Conservation (phyloP, 2,329 filamentous ascomycete genomes). For the Emericellopsis cladophorae region DNA sequence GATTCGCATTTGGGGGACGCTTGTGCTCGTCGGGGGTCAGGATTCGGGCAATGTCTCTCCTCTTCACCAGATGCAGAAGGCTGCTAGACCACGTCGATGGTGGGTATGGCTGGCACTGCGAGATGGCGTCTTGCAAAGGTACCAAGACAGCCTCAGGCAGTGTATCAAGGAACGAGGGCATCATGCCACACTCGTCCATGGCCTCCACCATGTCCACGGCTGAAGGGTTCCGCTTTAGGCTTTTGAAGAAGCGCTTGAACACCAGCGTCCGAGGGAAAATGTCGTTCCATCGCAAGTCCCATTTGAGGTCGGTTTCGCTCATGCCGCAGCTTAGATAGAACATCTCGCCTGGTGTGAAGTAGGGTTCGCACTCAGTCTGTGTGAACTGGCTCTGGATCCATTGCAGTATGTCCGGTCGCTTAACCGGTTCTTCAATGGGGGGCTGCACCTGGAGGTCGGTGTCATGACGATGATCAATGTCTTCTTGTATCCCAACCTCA, state of each 20-base stretch:
- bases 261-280: conserved; percentile 56
- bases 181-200: conserved; percentile 60
- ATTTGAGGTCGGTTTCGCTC: conserved; percentile 18
- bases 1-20: conserved; percentile 12
- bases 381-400: conserved; percentile 40
- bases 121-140: conserved; percentile 71
- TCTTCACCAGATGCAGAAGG: conserved; percentile 63
- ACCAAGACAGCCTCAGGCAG: conserved; percentile 75
- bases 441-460: conserved; percentile 18
- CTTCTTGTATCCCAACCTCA: conserved; percentile 38
- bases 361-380: conserved; percentile 19
- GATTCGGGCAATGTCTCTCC: conserved; percentile 66
- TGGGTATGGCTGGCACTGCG: conserved; percentile 72
- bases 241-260: conserved; percentile 54
- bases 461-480: conserved; percentile 24
- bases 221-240: conserved; percentile 36
- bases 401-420: conserved; percentile 30
- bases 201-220: conserved; percentile 57
- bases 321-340: conserved; percentile 25
- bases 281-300: conserved; percentile 27
- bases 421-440: conserved; percentile 17
- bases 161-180: conserved; percentile 57
- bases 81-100: conserved; percentile 62
- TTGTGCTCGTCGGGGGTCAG: conserved; percentile 28
- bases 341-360: conserved; percentile 30